These are phyloP conservation scores for Funneliformis mosseae DNA, from an alignment of 192 early-diverging fungal genomes.

Conservation along the genomic window DNA sequence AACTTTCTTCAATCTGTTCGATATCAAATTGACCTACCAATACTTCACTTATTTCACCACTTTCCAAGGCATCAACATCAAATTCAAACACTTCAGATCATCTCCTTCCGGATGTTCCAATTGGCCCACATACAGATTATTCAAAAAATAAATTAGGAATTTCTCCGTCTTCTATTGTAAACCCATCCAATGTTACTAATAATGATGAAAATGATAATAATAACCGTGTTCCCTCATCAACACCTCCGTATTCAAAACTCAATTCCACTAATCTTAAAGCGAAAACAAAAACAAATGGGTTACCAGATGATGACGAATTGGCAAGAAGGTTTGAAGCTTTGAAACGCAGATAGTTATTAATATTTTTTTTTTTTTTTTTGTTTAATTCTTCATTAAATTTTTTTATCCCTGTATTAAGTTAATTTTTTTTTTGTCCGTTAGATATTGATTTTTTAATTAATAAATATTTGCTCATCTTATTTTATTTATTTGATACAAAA, in stretches of 20 bases:
- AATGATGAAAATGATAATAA: not conserved
- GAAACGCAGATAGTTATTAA: slow-evolving; percentile 47
- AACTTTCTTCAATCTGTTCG: too few species aligned
- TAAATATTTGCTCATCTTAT: too few species aligned
- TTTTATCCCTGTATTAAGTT: not conserved
- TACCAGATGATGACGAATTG: slow-evolving; percentile 75
- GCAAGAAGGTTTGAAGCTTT: slow-evolving; percentile 77
- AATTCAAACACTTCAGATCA: not conserved
- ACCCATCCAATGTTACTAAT: not conserved
- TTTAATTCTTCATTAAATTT: not conserved
- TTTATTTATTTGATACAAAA: too few species aligned
- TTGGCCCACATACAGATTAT: slow-evolving; percentile 18
- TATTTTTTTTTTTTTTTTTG: not conserved
- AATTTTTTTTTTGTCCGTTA: not conserved
- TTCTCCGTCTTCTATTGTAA: not conserved
- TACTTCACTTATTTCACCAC: not conserved
- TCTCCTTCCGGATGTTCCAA: slow-evolving; percentile 16
- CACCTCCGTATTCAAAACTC: slow-evolving; percentile 32
- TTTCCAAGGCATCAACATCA: not conserved
- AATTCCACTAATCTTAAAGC: slow-evolving; percentile 3
- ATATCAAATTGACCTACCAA: not conserved
- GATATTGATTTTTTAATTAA: too few species aligned
- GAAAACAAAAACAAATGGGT: slow-evolving; percentile 40
- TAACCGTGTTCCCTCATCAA: slow-evolving; percentile 16
- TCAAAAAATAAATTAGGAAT: not conserved